A percentile compares a stretch with the other conserved stretches of the same genome.
Evolutionary conservation across 1,284 basidiomycete species (phyloP).

Genomic region (Golubevia pallescens): DNA sequence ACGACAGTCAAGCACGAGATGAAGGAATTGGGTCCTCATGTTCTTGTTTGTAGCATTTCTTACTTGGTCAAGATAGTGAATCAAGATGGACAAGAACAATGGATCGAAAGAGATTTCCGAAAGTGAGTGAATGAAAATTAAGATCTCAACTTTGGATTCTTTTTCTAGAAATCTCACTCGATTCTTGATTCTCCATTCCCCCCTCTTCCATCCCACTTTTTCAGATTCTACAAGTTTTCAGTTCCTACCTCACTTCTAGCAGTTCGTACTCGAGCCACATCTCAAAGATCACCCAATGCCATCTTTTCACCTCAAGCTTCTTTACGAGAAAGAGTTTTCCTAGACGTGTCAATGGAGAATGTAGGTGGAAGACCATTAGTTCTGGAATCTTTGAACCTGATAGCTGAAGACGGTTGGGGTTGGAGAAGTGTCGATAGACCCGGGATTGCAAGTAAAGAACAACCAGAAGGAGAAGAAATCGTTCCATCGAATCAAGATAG

Average conservation of each 20-base stretch:
- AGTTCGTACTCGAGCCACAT: slow-evolving; percentile 30
- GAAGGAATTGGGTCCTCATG: slow-evolving; percentile 32
- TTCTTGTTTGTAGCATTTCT: slow-evolving; percentile 37
- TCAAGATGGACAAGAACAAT: slow-evolving; percentile 4
- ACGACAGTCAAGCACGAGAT: slow-evolving; percentile 35
- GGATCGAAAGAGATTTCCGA: slow-evolving; percentile 27
- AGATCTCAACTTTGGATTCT: no score
- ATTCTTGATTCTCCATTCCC: neutral
- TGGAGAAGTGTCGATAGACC: slow-evolving; percentile 31
- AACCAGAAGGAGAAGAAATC: neutral
- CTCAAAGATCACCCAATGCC: slow-evolving; percentile 13
- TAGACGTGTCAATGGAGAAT: slow-evolving; percentile 43
- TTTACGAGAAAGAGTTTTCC: slow-evolving; percentile 15
- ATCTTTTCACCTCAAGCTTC: slow-evolving; percentile 12
- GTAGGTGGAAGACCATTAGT: slow-evolving; percentile 18
- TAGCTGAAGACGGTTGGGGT: slow-evolving; percentile 16
- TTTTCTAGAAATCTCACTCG: no score
- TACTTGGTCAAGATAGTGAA: slow-evolving; percentile 15
- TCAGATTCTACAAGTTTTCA: slow-evolving; percentile 30
- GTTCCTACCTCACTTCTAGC: slow-evolving; percentile 30
- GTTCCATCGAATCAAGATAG: neutral
- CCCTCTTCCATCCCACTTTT: neutral
- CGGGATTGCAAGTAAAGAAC: slow-evolving; percentile 3
- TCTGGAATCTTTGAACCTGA: slow-evolving; percentile 17
- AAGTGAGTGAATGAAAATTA: slow-evolving; percentile 14